These are phyloP conservation scores for Rhipidocladum racemiflorum DNA, from an alignment of 176 grass and related monocot species.

Conservation along the genomic window DNA sequence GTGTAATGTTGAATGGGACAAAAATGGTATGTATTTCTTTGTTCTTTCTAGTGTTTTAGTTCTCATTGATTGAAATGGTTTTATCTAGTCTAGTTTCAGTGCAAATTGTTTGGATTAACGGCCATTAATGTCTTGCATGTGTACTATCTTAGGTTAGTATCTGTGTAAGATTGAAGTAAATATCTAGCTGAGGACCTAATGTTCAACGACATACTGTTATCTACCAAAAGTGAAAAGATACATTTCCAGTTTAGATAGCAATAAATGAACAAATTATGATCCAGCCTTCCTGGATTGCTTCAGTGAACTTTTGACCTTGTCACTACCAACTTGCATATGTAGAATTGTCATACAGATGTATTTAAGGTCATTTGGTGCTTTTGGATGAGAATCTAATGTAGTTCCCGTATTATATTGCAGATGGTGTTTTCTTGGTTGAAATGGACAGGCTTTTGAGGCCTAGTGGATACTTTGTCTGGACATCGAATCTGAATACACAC, in stretches of 20 bases:
- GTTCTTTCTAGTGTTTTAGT: not conserved
- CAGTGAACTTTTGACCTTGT: not conserved
- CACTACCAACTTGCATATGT: not conserved
- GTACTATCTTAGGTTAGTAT: conserved; percentile 1
- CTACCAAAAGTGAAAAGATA: not conserved
- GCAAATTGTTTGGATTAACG: not conserved
- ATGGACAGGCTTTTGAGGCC: conserved; percentile 96
- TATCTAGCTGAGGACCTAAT: conserved; percentile 4
- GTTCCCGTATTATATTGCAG: conserved; percentile 42
- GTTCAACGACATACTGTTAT: conserved; percentile 11
- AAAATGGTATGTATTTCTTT: conserved; percentile 57
- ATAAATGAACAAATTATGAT: not conserved
- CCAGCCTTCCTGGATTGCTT: conserved; percentile 8
- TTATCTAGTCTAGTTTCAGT: not conserved
- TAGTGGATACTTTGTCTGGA: conserved; percentile 98
- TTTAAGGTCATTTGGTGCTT: not conserved
- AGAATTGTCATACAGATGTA: not conserved
- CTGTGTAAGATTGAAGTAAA: not conserved
- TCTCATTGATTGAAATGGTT: not conserved
- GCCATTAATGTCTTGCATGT: not conserved
- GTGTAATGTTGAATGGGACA: conserved; percentile 89
- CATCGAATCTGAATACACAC: conserved; percentile 82
- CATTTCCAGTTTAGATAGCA: not conserved
- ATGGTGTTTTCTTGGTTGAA: conserved; percentile 91
- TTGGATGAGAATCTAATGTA: not conserved